Evolutionary conservation across 345 rosid genomes (phyloP).

Genomic region (Citropsis articulata): DNA sequence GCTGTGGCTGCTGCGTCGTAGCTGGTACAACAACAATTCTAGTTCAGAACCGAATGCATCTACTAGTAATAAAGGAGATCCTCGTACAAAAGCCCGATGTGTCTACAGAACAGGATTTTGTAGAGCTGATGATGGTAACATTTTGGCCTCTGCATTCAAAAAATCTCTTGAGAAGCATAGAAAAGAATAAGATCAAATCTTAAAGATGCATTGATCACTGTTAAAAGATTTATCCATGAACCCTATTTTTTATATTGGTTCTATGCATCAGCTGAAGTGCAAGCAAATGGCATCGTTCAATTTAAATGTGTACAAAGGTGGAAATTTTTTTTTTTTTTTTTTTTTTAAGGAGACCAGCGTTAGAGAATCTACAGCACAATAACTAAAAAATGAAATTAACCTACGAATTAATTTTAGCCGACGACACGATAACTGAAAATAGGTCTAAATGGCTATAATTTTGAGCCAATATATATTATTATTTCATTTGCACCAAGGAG

Average conservation of each 20-base stretch:
- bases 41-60: not conserved
- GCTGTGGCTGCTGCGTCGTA: not conserved
- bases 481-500: not conserved
- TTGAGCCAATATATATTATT: not conserved
- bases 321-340: not conserved
- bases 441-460: not conserved
- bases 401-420: too few relatives aligned
- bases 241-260: not conserved
- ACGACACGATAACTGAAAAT: too few relatives aligned
- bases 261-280: not conserved
- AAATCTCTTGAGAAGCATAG: not conserved
- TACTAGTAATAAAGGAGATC: not conserved
- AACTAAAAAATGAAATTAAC: too few relatives aligned
- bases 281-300: not conserved
- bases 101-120: not conserved
- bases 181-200: conserved; percentile 3
- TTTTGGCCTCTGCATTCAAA: not conserved
- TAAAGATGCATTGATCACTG: not conserved
- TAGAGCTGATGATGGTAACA: not conserved
- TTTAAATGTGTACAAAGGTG: too few relatives aligned
- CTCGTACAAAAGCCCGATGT: not conserved
- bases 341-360: too few relatives aligned
- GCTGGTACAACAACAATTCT: conserved; percentile 10
- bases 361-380: too few relatives aligned
- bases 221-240: not conserved